Conservation (phyloP, 2,329 filamentous ascomycete species). For the Graphium sp. region DNA sequence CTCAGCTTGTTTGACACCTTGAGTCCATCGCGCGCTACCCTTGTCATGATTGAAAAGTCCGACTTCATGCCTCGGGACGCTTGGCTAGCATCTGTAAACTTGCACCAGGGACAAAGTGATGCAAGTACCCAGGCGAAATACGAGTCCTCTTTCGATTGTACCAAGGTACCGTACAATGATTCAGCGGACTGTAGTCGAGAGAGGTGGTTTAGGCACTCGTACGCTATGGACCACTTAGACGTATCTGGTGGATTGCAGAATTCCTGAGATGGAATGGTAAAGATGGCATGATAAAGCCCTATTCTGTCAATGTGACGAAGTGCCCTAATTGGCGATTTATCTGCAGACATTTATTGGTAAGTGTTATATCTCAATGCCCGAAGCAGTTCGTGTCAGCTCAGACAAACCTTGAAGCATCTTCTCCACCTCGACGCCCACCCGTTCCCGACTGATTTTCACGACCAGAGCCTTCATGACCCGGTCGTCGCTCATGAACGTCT, state of each 20-base stretch:
- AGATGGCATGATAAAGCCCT: constrained; percentile 54
- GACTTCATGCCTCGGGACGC: too few relatives aligned
- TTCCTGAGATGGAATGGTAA: constrained; percentile 48
- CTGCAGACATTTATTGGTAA: constrained; percentile 13
- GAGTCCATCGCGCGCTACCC: constrained; percentile 60
- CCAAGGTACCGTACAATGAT: constrained; percentile 34
- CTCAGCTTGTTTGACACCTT: constrained; percentile 62
- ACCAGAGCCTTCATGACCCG: constrained; percentile 66
- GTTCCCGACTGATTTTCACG: constrained; percentile 80
- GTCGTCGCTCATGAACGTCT: constrained; percentile 58
- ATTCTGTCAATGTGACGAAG: constrained; percentile 51
- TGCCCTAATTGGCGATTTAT: constrained; percentile 40
- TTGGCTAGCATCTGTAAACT: too few relatives aligned
- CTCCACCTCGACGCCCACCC: constrained; percentile 72
- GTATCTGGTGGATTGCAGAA: constrained; percentile 38
- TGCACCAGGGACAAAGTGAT: constrained; percentile 61
- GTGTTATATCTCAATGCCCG: too few relatives aligned
- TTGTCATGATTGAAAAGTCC: constrained; percentile 31
- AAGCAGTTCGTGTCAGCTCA: too few relatives aligned
- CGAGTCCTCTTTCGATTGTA: constrained; percentile 45
- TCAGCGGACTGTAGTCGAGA: constrained; percentile 21
- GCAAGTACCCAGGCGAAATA: constrained; percentile 65
- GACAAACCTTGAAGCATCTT: constrained; percentile 67
- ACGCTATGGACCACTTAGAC: constrained; percentile 43
- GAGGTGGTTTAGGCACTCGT: constrained; percentile 43